Base-by-base conservation (phyloP, 495 filamentous ascomycete genomes). In the Lindgomyces ingoldianus region DNA sequence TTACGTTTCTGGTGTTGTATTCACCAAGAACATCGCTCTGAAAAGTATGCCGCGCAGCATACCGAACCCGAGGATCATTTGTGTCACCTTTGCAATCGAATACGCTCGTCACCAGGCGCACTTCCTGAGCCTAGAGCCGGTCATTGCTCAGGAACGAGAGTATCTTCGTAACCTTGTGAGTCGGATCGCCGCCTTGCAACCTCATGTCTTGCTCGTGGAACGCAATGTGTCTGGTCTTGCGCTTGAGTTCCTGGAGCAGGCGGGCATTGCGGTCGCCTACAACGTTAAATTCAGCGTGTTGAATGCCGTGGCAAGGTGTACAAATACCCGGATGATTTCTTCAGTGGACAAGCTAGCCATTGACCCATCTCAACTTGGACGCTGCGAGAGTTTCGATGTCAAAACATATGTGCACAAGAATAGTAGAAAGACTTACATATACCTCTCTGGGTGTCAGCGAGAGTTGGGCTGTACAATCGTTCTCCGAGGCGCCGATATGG, bases 61-160 rank as follows among this genome's bases (percentile, higher is more conserved):
- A 62, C 70, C 81, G 16, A 85, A 89, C 55, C 95, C 95, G 2
- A 87, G 91, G 25, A 96, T 98, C 60, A 81, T 96, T 49, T 93
- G 98, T 67, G 86, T 98, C 29, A 91, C 91, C 6, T 99, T 99
- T 73, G 88, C 95, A 8, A 89, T 99, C 48, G 95, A 98, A 72
- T 99, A 98, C 76, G 89, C 93, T 42, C 87, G 94, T 33, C 92
- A 96, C 68, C 89, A 96, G 69, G 87, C 91, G 64, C 93, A 97
- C 66, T 97, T 98, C 75, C 98, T 99, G 94, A 98, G 95, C 66
- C 78, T 99, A 22, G 91, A 96, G 65, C 94, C 93, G 36, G 92
- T 99, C 58, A 96, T 99, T 67, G 90, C 92, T 41, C 95, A 98
- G 74, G 95, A 99, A 76, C 87, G 89, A 59, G 95, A 99, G 70